Evolutionary conservation across 1,139 yeast species (phyloP).

Genomic region (Blastobotrys illinoisensis): DNA sequence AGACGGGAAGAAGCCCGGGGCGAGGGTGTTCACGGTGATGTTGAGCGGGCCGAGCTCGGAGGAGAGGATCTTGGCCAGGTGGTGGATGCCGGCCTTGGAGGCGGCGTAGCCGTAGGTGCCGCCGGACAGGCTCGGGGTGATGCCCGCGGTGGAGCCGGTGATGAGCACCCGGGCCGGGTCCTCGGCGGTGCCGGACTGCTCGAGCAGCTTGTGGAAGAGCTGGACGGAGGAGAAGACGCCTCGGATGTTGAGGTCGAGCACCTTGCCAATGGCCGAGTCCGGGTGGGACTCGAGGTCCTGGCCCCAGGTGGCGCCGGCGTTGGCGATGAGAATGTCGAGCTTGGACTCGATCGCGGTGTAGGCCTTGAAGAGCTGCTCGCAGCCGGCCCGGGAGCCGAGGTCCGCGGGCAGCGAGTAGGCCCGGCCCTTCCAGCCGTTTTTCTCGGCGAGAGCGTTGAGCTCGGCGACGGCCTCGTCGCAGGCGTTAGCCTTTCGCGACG

Average conservation of each 20-base stretch:
- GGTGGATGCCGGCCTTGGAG: conserved; percentile 74
- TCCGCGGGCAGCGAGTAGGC: conserved; percentile 59
- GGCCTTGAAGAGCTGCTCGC: conserved; percentile 42
- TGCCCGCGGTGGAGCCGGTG: conserved; percentile 54
- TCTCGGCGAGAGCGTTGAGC: conserved; percentile 43
- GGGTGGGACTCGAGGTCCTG: conserved; percentile 59
- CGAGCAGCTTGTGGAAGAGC: conserved; percentile 53
- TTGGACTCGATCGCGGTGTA: conserved; percentile 38
- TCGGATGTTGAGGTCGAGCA: conserved; percentile 57
- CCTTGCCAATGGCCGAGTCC: conserved; percentile 57
- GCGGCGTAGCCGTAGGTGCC: conserved; percentile 69
- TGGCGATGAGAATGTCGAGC: conserved; percentile 64
- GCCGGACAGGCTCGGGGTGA: conserved; percentile 44
- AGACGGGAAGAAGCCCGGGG: conserved; percentile 77
- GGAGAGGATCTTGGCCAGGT: conserved; percentile 60
- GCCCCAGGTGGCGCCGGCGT: conserved; percentile 84
- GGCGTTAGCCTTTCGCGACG: conserved; percentile 62
- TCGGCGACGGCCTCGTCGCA: conserved; percentile 54
- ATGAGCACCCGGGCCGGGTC: conserved; percentile 66
- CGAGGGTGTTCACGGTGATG: conserved; percentile 62
- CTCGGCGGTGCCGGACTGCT: conserved; percentile 46
- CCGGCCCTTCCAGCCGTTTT: conserved; percentile 40
- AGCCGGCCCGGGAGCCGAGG: conserved; percentile 49
- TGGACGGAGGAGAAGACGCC: conserved; percentile 71
- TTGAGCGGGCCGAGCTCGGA: conserved; percentile 60